phyloP scores from a whole-genome alignment of 73 alveolate species.

The Halteria grandinella region DNA sequence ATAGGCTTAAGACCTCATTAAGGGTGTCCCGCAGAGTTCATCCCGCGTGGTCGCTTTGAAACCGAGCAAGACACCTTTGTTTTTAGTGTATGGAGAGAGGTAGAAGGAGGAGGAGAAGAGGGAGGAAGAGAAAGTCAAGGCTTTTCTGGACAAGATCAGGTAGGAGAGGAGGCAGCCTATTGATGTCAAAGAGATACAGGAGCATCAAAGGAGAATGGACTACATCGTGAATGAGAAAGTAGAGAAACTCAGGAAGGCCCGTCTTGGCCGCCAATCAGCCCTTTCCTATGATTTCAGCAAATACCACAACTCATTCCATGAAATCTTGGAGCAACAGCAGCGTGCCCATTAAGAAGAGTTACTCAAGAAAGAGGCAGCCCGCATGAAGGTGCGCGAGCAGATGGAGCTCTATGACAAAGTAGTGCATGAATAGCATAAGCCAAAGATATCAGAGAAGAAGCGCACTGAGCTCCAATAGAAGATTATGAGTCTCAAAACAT shows the following conservation, averaged over 20 bases:
- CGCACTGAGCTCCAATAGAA: conserved; percentile 40
- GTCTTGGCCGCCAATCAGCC: conserved; percentile 7
- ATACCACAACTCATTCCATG: conserved; percentile 20
- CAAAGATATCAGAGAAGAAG: conserved; percentile 55
- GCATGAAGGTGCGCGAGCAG: conserved; percentile 22
- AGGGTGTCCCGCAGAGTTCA: neutral
- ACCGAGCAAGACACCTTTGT: conserved; percentile 13
- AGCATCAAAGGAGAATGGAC: conserved; percentile 52
- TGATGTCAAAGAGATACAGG: conserved; percentile 42
- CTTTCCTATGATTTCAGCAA: conserved; percentile 35
- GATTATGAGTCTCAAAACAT: neutral
- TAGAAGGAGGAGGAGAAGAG: conserved; percentile 36
- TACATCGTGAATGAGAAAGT: conserved; percentile 50
- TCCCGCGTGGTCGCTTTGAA: conserved; percentile 12
- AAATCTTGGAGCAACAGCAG: conserved; percentile 39
- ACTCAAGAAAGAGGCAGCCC: conserved; percentile 38
- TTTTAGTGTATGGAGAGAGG: conserved; percentile 1
- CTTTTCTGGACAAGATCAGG: conserved; percentile 43
- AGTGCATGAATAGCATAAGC: conserved; percentile 65
- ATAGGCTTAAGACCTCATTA: conserved; percentile 10
- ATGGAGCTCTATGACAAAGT: conserved; percentile 48
- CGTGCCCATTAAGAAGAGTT: conserved; percentile 31
- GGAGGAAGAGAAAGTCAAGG: conserved; percentile 49
- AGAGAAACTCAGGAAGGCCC: neutral
- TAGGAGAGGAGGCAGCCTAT: conserved; percentile 62